Evolutionary conservation across 2,329 filamentous ascomycete species (phyloP), one percentile per base, ranked within the genome.

Genomic region (Daldinia sp.): DNA sequence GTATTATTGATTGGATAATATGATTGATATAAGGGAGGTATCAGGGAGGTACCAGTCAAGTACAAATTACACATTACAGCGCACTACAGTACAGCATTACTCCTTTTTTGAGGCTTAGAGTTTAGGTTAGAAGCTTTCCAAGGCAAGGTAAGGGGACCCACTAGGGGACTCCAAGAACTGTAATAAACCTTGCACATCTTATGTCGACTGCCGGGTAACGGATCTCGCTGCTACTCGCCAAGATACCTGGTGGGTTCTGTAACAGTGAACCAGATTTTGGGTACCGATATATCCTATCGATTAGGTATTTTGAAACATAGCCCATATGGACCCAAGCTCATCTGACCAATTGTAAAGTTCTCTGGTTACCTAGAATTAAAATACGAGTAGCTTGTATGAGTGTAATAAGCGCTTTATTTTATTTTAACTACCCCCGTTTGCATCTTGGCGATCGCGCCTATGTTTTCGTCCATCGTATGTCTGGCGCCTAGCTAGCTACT

Each of bases 121-220:
- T 35, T 59, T 59, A 33, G 42, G 23, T 59, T 59, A 12, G 23
- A 59, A 48, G 39, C 26, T 33, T 60, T 37, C 46, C 20, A 62
- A 68, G 54, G 46, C 13, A 51, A 30, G 46, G 46, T 30, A 26
- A 3, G 42, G 20, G 9, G 18, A 10, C 30, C 50, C 62, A 55
- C 60, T 23, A 18, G 60, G 54, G 57, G 35, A 26, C 65, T 56
- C 65, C 46, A 60, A 50, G 33, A 5, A 46, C 28, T 53, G 46
- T 39, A 23, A 15, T 41, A 28, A 41, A 7, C 41, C 56, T 35
- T 44, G 55, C 41, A 58, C 46, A 68, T 54, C 59, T 44, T 57
- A 63, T 67, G 63, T 66, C 66, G 69, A 65, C 56, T 69, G 69
- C 69, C 69, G 69, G 56, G 66, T 54, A 71, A 67, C 63, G 68